Base-by-base conservation (phyloP, 2,329 filamentous ascomycete genomes). In the Aspergillus ruber region DNA sequence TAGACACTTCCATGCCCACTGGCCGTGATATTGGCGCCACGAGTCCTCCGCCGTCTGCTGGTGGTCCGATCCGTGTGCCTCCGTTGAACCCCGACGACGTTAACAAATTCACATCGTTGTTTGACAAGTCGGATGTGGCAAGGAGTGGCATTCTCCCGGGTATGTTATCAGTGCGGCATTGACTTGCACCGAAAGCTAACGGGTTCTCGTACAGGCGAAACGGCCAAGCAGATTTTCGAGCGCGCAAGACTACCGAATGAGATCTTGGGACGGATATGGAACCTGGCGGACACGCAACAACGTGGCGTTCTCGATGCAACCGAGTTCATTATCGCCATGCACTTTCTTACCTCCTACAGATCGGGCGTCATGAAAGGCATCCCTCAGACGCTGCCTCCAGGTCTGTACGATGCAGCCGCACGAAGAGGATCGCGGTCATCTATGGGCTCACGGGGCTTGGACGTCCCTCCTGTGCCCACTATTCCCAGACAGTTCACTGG, bases 311-410 rank as follows among this genome's bases (percentile, higher is more conserved):
- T 98, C 32, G 86, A 90, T 49, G 78, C 84, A 58, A 91, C 90
- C 12, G 93, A 97, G 61, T 98, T 98, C 66, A 87, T 95, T 63
- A 94, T 98, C 62, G 93, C 93, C 41, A 98, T 98, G 93, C 93
- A 98, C 68, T 76, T 98, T 51, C 78, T 98, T 52, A 91, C 89
- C 12, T 95, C 90, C 10, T 89, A 88, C 72, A 95, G 95, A 75
- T 86, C 84, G 10, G 87, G 90, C 18, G 78, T 83, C 25, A 79
- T 98, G 66, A 84, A 88, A 54, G 83, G 80, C 17, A 77, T 97
- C 48, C 93, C 93, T 1, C 85, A 75, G 51, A 81, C 86, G 21
- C 79, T 98, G 2, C 93, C 93, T 5, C 83, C 88, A 10, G 87
- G 85, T 9, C 75, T 98, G 4, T 95, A 94, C 62, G 93, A 98